Conservation (phyloP, 2,329 filamentous ascomycete species). For the Penicillium sp. region DNA sequence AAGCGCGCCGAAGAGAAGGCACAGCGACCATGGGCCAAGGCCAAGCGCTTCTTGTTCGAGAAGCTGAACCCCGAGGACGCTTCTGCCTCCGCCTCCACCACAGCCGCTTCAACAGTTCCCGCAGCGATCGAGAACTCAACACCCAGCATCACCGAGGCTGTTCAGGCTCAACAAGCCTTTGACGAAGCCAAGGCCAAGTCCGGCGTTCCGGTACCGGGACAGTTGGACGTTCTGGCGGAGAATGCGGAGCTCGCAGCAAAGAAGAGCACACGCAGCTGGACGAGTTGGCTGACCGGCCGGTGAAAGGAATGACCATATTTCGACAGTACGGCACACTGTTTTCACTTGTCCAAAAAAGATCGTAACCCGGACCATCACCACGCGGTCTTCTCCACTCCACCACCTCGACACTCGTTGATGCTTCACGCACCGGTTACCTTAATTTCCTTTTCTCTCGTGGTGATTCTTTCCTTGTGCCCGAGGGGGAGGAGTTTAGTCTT, state of each 20-base stretch:
- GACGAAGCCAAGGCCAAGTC: slow-evolving; percentile 21
- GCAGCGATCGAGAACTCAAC: slow-evolving; percentile 12
- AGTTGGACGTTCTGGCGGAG: slow-evolving; percentile 31
- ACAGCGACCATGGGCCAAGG: slow-evolving; percentile 34
- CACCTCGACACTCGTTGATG: slow-evolving; percentile 1
- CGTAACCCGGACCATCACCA: not conserved
- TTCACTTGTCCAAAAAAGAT: slow-evolving; percentile 1
- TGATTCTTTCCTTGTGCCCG: too few relatives aligned
- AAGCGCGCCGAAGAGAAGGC: slow-evolving; percentile 37
- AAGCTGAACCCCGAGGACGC: slow-evolving; percentile 34
- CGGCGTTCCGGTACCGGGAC: slow-evolving; percentile 17
- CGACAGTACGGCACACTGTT: not conserved
- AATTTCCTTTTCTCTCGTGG: not conserved
- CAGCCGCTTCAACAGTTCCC: slow-evolving; percentile 4
- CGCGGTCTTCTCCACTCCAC: not conserved
- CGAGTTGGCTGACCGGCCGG: slow-evolving; percentile 36
- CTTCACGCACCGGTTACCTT: not conserved
- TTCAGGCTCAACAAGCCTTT: slow-evolving; percentile 34
- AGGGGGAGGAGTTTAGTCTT: too few relatives aligned
- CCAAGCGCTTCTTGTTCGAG: slow-evolving; percentile 35
- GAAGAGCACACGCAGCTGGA: slow-evolving; percentile 34
- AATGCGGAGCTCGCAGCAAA: slow-evolving; percentile 34
- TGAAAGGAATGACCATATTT: slow-evolving; percentile 12
- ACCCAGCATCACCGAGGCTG: slow-evolving; percentile 29
- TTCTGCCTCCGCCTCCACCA: slow-evolving; percentile 1